A percentile compares a stretch with the other conserved stretches of the same genome.
These are phyloP conservation scores for Mucor indicus DNA, from an alignment of 371 early-diverging fungal genomes.

Conservation along the genomic window DNA sequence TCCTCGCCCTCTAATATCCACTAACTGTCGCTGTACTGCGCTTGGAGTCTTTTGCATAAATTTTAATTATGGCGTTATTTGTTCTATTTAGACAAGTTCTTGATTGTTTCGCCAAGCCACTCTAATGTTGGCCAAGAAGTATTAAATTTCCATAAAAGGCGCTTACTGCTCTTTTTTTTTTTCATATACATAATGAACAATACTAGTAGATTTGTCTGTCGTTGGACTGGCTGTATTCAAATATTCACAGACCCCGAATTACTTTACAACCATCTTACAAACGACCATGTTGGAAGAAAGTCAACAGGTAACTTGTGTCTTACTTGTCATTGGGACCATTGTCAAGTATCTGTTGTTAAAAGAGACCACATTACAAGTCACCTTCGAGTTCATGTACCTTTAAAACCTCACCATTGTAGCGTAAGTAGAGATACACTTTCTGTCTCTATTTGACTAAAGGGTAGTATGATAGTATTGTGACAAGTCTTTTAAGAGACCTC, in stretches of 20 bases:
- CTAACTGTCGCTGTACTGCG: too few species aligned
- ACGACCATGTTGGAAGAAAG: constrained; percentile 90
- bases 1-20: too few species aligned
- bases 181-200: too few species aligned
- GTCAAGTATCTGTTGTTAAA: constrained; percentile 72
- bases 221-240: background rate
- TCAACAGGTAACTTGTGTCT: constrained; percentile 84
- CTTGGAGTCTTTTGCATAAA: too few species aligned
- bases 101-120: too few species aligned
- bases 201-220: background rate
- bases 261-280: constrained; percentile 80
- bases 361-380: constrained; percentile 95
- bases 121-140: too few species aligned
- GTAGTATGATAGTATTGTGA: constrained; percentile 52
- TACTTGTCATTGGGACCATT: constrained; percentile 85
- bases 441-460: background rate
- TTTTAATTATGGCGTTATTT: too few species aligned
- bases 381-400: constrained; percentile 85
- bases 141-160: too few species aligned
- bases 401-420: constrained; percentile 82
- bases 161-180: too few species aligned
- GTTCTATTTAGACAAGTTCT: too few species aligned
- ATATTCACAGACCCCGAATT: constrained; percentile 63
- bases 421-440: constrained; percentile 16
- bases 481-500: constrained; percentile 85